Evolutionary conservation across 352 stramenopile species (phyloP).

Genomic region (Elongisporangium undulatum): DNA sequence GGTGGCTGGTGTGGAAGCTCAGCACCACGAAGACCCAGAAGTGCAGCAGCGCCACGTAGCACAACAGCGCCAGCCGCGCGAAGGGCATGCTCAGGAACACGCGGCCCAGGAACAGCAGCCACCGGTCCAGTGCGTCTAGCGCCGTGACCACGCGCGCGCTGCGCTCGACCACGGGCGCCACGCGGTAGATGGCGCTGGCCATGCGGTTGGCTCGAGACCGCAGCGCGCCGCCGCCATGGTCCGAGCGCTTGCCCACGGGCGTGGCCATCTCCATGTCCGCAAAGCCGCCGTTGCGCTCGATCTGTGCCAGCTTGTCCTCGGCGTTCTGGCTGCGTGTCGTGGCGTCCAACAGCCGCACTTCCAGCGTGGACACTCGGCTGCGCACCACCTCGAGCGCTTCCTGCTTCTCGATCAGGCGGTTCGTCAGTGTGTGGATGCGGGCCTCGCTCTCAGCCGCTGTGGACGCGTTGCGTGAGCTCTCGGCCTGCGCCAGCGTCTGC

Average conservation of each 20-base stretch:
- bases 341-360: slow-evolving; percentile 59
- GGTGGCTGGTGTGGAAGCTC: slow-evolving; percentile 85
- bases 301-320: slow-evolving; percentile 56
- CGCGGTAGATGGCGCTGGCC: slow-evolving; percentile 50
- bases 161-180: slow-evolving; percentile 66
- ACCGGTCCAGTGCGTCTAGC: slow-evolving; percentile 64
- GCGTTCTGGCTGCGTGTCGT: slow-evolving; percentile 35
- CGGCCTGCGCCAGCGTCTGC: slow-evolving; percentile 33
- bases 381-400: slow-evolving; percentile 67
- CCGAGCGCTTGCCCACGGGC: slow-evolving; percentile 23
- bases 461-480: slow-evolving; percentile 12
- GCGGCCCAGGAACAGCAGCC: slow-evolving; percentile 71
- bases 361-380: slow-evolving; percentile 62
- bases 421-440: slow-evolving; percentile 75
- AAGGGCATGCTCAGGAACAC: slow-evolving; percentile 74
- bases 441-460: slow-evolving; percentile 35
- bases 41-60: slow-evolving; percentile 80
- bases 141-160: slow-evolving; percentile 60
- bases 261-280: slow-evolving; percentile 69
- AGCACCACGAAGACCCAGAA: slow-evolving; percentile 85
- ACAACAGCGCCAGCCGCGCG: slow-evolving; percentile 65
- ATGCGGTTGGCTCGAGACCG: slow-evolving; percentile 62
- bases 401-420: slow-evolving; percentile 79
- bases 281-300: slow-evolving; percentile 51
- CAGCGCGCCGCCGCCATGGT: slow-evolving; percentile 8